phyloP scores from a whole-genome alignment of 176 grass and related monocot species.

The Oryza officinalis region DNA sequence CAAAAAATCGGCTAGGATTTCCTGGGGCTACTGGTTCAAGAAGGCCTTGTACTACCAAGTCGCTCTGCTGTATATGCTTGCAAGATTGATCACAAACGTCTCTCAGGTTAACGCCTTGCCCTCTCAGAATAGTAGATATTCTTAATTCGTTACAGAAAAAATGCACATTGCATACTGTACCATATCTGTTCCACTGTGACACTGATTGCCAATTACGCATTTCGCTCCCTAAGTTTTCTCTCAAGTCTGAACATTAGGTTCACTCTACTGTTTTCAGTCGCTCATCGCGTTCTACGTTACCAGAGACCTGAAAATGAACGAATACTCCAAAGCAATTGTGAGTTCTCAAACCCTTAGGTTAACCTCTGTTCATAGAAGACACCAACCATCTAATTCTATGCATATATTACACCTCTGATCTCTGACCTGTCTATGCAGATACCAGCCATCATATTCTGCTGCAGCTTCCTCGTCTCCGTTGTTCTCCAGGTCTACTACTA shows the following conservation, averaged over 20 bases:
- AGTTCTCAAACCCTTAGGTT: neutral
- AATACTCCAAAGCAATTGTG: constrained; percentile 68
- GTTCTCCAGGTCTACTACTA: constrained; percentile 47
- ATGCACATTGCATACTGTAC: too few relatives aligned
- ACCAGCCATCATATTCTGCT: constrained; percentile 71
- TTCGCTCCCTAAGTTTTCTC: neutral
- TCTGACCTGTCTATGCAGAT: constrained; percentile 34
- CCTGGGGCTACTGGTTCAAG: constrained; percentile 76
- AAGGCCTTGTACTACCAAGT: constrained; percentile 76
- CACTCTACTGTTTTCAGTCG: constrained; percentile 32
- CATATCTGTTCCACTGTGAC: too few relatives aligned
- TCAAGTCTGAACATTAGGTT: neutral
- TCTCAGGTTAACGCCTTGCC: constrained; percentile 50
- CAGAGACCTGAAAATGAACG: constrained; percentile 66
- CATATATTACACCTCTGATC: neutral
- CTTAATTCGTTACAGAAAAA: too few relatives aligned
- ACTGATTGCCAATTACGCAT: too few relatives aligned
- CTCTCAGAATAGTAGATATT: neutral
- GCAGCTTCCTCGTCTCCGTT: constrained; percentile 69
- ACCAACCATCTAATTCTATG: neutral
- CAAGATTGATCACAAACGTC: constrained; percentile 66
- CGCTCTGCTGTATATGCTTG: constrained; percentile 63
- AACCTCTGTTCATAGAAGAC: neutral
- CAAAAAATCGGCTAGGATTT: constrained; percentile 52
- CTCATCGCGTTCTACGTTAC: constrained; percentile 74